Base-by-base conservation (phyloP, 768 basidiomycete species). In the Phanerochaete sordida region DNA sequence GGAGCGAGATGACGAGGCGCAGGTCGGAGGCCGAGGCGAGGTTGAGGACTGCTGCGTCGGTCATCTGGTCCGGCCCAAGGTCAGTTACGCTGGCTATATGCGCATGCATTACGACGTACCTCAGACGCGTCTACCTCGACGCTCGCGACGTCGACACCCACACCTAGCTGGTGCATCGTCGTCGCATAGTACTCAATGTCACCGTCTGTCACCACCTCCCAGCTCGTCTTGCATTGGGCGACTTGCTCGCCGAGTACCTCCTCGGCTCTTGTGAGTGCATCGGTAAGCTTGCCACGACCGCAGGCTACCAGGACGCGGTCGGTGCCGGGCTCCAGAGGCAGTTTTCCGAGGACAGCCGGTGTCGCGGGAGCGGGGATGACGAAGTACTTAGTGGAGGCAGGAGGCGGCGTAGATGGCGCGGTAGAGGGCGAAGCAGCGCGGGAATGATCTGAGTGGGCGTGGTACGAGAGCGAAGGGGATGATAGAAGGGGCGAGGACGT, bases 1-100 rank as follows among this genome's bases (percentile, higher is more conserved):
- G 85, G 64, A 23, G 78, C 69, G 8, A 84, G 76, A 3, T 3
- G 77, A 69, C 5, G 69, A 65, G 27, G 77, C 69, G 67, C 86
- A 83, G 69, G 21, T 76, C 70, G 4, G 76, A 64, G 0, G 79
- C 79, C 57, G 82, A 76, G 3, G 66, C 63, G 7, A 66, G 66
- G 0, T 79, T 76, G 61, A 76, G 78, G 82, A 86, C 24, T 6
- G 5, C 16, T 23, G 37, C 23, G 7, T 54, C 46, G 21, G 49
- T 23, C 24, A 49, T 30, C 44, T 46, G 6, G 21, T 6, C 6
- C n/a, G 16, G 2, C 12, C 3, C 3, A 4, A 39, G 5, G 35
- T 55, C 23, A 33, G 15, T 21, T 16, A 13, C n/a, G 15, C n/a
- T 19, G 21, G 3, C 26, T 3, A 48, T 19, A 23, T 16, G 19